Conservation (phyloP, 1,284 basidiomycete genomes). For the Pseudozyma thailandica region DNA sequence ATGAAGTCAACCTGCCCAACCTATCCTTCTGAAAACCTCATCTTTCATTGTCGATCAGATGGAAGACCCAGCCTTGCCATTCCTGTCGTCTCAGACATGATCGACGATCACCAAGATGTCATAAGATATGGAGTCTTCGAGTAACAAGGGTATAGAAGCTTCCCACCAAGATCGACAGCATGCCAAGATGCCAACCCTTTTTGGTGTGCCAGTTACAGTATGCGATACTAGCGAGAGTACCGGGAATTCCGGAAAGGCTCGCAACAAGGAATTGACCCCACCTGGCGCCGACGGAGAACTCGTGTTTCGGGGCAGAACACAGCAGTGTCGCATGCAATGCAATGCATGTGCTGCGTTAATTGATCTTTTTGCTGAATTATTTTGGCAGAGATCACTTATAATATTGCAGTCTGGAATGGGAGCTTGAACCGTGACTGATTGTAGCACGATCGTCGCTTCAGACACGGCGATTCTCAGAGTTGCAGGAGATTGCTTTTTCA, state of each 20-base stretch:
- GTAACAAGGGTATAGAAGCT: neutral
- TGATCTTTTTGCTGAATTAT: too few relatives aligned
- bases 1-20: neutral
- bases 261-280: too few relatives aligned
- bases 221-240: constrained; percentile 3
- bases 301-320: neutral
- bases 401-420: too few relatives aligned
- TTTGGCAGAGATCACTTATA: too few relatives aligned
- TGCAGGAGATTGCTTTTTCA: too few relatives aligned
- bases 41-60: neutral
- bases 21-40: neutral
- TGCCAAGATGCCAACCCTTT: constrained; percentile 3
- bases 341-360: neutral
- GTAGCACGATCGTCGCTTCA: too few relatives aligned
- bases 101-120: constrained; percentile 11
- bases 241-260: constrained; percentile 8
- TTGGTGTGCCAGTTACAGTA: too few relatives aligned
- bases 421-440: too few relatives aligned
- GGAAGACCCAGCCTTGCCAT: constrained; percentile 5
- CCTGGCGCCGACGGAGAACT: too few relatives aligned
- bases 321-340: too few relatives aligned
- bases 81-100: constrained; percentile 13
- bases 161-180: constrained; percentile 8
- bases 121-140: neutral
- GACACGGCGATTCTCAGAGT: too few relatives aligned